A percentile compares a stretch with the other conserved stretches of the same genome.
phyloP scores from a whole-genome alignment of 140 eudicot genomes.

The Erigeron philadelphicus region DNA sequence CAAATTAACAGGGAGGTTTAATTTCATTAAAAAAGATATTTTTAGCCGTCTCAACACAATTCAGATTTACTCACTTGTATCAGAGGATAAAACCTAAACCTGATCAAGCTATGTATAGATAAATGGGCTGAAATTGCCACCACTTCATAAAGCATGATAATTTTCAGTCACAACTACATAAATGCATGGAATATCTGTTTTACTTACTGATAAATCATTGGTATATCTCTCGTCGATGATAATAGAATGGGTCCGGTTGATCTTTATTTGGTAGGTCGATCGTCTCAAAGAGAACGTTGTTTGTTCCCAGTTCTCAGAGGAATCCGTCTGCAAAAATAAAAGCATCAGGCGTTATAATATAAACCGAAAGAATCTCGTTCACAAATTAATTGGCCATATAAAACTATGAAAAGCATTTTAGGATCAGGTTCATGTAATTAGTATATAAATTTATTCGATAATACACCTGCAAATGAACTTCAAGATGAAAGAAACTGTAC shows the following conservation, averaged over 20 bases:
- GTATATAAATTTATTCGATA: neutral
- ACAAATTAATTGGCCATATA: conserved; percentile 7
- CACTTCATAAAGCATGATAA: neutral
- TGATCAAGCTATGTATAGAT: neutral
- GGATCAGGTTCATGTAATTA: neutral
- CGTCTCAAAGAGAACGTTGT: conserved; percentile 64
- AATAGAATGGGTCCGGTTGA: conserved; percentile 41
- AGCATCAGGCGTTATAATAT: neutral
- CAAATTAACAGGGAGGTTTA: neutral
- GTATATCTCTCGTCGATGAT: conserved; percentile 64
- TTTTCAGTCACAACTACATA: neutral
- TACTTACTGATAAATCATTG: conserved; percentile 62
- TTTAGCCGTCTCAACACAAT: neutral
- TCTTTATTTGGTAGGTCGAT: conserved; percentile 65
- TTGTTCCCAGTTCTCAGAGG: conserved; percentile 75
- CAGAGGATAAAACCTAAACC: conserved; percentile 1
- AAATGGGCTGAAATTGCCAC: neutral
- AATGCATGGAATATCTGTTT: neutral
- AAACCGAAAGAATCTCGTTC: conserved; percentile 10
- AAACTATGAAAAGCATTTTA: neutral
- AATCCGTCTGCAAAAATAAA: conserved; percentile 50
- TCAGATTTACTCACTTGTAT: neutral
- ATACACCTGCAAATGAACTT: neutral
- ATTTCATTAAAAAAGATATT: neutral
- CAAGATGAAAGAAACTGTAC: conserved; percentile 41